Base-by-base conservation (phyloP, 345 rosid species). In the Geranium rotundifolium region DNA sequence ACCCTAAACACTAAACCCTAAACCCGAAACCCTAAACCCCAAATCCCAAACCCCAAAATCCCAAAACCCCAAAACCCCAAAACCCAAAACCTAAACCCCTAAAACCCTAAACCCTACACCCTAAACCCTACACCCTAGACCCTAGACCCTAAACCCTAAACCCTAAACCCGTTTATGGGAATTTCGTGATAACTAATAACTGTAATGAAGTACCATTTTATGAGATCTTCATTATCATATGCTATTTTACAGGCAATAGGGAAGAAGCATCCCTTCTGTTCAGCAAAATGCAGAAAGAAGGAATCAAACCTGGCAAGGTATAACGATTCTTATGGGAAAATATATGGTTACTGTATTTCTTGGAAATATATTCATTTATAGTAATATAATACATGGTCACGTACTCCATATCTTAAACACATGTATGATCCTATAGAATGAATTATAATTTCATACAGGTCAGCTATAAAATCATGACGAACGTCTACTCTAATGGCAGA, bases 301-400 rank as follows among this genome's bases (percentile, higher is more conserved):
- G 95, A 69, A 82, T 85, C 67, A 84, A 74, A 63, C 95, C 92
- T 52, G 95, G 86, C 70, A 65, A 17, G 87, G 97, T 85, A 84
- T 27, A 84, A 37, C 19, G 39, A 8, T 52, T 29, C 46, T 23
- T 1, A 17, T 4, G 14, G 57, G 23, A 54, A 59, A 52, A 54
- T 17, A 65, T 62, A 50, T 60, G 57, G 57, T 56, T 30, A 58
- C n/a, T 14, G 30, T 54, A 29, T 12, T 46, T 10, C 1, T 7
- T 14, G 41, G 41, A 34, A 8, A 34, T 34, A 8, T 4, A 4
- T 8, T 8, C 41, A 34, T 34, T 34, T 1, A 1, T 4, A 34
- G 3, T 34, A 34, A 4, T 34, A 8, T 23, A 23, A 23, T 23
- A 23, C 27, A 23, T 23, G 27, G 27, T 23, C 27, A 23, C 27